Evolutionary conservation across 768 basidiomycete genomes (phyloP).

Genomic region (Rhizopogon rudus): DNA sequence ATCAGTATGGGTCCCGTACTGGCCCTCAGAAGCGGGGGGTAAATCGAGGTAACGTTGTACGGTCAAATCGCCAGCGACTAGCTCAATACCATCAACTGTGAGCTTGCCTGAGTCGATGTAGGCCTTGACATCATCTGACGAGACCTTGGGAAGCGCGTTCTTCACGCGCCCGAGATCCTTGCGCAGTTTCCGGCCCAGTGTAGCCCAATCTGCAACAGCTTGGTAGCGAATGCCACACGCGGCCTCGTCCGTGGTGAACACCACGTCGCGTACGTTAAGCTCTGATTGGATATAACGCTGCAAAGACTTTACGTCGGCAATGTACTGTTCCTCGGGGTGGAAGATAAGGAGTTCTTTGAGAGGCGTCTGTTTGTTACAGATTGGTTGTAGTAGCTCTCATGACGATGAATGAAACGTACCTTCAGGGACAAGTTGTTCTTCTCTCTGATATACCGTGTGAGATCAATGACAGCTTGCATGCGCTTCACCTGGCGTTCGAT

Average conservation of each 20-base stretch:
- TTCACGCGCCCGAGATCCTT: constrained; percentile 89
- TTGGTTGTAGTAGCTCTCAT: background rate
- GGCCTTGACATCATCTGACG: constrained; percentile 77
- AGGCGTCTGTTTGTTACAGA: constrained; percentile 57
- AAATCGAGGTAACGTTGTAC: constrained; percentile 90
- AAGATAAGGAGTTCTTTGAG: constrained; percentile 90
- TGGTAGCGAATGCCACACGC: constrained; percentile 86
- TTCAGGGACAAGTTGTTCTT: constrained; percentile 83
- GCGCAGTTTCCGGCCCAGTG: constrained; percentile 88
- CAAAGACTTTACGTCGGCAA: constrained; percentile 80
- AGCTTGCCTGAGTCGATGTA: constrained; percentile 76
- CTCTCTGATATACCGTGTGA: constrained; percentile 86
- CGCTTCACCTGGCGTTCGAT: constrained; percentile 93
- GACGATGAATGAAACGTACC: constrained; percentile 40
- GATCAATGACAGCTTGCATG: constrained; percentile 93
- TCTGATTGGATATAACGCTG: constrained; percentile 90
- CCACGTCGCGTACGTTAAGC: constrained; percentile 87
- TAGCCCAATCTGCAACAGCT: constrained; percentile 92
- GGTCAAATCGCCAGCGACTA: constrained; percentile 85
- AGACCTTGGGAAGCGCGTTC: constrained; percentile 74
- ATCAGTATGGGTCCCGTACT: constrained; percentile 83
- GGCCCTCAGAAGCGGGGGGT: constrained; percentile 50
- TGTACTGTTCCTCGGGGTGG: constrained; percentile 81
- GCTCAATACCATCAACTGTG: constrained; percentile 83
- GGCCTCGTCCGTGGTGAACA: constrained; percentile 86